Evolutionary conservation across 371 early-diverging fungal species (phyloP), one percentile per base, ranked within the genome.

Genomic region (Conidiobolus coronatus): DNA sequence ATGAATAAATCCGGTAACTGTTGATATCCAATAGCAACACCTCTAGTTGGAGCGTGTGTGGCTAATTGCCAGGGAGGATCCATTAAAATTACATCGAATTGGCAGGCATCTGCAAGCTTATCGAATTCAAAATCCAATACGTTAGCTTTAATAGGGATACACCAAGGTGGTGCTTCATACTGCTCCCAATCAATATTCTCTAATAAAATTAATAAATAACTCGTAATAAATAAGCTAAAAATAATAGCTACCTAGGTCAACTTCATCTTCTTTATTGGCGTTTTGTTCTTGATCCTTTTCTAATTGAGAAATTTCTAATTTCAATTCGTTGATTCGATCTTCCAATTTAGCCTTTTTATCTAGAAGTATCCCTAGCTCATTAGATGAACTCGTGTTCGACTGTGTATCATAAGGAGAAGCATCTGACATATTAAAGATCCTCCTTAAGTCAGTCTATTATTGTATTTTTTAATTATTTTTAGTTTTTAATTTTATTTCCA

Each of bases 61-160:
- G 92, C 88, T 19, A 91, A 70, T 66, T 89, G 92, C 90, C 92
- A 91, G 57, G 92, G 90, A 45, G 92, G 92, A 66, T 89, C 92
- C 68, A 88, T 84, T 21, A 83, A 58, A 45, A 91, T 84, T 21
- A 83, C 86, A 58, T 89, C 90, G 50, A 91, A 91, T 54, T 88
- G 89, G 49, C 59, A 1, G 15, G 5, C 36, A 15, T 33, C 12
- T 22, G 15, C 24, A 8, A 24, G 19, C 23, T 21, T 19, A 55
- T 81, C 78, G 83, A 87, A 91, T 50, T 91, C 89, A 71, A 82
- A 91, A 43, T 71, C 81, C 76, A 84, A 74, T 46, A 91, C 91
- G 60, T 88, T 84, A 38, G 91, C 86, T 56, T 86, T 86, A 52
- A 88, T 87, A 19, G 89, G 88, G 19, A 90, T 73, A 59, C 87